Base-by-base conservation (phyloP, 202 grass and related monocot genomes). In the Thinopyrum obtusiflorum region DNA sequence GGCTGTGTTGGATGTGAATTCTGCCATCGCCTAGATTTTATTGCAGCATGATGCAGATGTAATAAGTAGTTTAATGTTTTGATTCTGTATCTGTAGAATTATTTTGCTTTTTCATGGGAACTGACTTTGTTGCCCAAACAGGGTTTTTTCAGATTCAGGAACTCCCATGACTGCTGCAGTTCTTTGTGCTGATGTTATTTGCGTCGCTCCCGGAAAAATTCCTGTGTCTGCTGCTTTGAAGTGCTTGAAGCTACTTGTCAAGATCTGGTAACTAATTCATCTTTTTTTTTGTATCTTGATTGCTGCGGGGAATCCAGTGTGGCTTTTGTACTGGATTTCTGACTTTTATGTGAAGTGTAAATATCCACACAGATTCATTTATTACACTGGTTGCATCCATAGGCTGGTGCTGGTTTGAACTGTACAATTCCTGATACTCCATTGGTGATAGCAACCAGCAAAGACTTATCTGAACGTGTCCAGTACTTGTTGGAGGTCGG, bases 391-490 rank as follows among this genome's bases (percentile, higher is more conserved):
- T 14, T 71, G n/a, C 25, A 26, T 47, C 39, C 35, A 25, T 63
- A 88, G 86, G 80, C 73, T 88, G 86, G 86, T 78, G 86, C 86
- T 88, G 80, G 78, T 83, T 78, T 88, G 21, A 88, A 88, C 28
- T 51, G 27, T 64, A 61, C 65, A 14, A 70, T 21, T 53, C 86
- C 86, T 27, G 80, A 88, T 36, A 88, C 86, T 28, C 86, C 80
- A 51, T 39, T 88, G 65, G 86, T 88, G 55, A 79, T 88, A 39
- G 80, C 73, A 53, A 79, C 86, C 20, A 37, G 66, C 15, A 83
- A 51, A 61, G 53, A 67, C 80, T 79, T 88, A 39, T 21, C 29
- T 53, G 28, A 88, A 63, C 83, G 86, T 79, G 80, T 88, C 46
- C 28, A 79, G 17, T 79, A 79, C 55, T 60, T 88, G 28, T 83